These are phyloP conservation scores for Solanum neorickii DNA, from an alignment of 257 asterid genomes.

Conservation along the genomic window DNA sequence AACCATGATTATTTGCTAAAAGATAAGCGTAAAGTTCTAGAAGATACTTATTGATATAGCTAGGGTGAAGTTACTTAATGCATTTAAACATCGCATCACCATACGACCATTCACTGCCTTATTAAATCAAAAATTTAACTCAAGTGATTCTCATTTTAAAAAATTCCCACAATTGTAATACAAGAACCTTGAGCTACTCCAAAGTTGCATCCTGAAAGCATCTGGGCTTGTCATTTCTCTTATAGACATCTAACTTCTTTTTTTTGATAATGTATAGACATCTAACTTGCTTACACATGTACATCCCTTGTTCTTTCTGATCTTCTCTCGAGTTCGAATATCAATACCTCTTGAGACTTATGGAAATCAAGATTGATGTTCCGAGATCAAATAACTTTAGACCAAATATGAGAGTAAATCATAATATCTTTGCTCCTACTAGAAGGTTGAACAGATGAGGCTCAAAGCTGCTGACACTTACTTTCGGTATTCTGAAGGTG, in stretches of 20 bases:
- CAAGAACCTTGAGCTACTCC: neutral
- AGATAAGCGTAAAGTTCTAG: neutral
- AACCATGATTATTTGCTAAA: neutral
- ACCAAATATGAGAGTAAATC: neutral
- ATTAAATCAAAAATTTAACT: neutral
- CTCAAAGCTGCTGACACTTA: conserved; percentile 23
- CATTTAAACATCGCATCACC: neutral
- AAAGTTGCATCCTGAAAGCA: neutral
- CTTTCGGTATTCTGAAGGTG: conserved; percentile 94
- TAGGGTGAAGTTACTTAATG: neutral
- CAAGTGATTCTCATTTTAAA: neutral
- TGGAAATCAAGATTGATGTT: neutral
- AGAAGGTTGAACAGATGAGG: neutral
- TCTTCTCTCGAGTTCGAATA: neutral
- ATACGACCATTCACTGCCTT: neutral
- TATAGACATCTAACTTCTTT: neutral
- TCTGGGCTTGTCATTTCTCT: neutral
- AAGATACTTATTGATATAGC: neutral
- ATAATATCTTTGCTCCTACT: neutral
- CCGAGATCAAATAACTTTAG: neutral
- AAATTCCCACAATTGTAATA: neutral
- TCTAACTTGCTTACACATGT: neutral
- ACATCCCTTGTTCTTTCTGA: neutral
- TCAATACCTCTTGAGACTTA: neutral
- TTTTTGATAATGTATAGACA: neutral